Evolutionary conservation across 2,329 filamentous ascomycete genomes (phyloP), one percentile per base, ranked within the genome.

Genomic region (Monosporascus cannonballus): DNA sequence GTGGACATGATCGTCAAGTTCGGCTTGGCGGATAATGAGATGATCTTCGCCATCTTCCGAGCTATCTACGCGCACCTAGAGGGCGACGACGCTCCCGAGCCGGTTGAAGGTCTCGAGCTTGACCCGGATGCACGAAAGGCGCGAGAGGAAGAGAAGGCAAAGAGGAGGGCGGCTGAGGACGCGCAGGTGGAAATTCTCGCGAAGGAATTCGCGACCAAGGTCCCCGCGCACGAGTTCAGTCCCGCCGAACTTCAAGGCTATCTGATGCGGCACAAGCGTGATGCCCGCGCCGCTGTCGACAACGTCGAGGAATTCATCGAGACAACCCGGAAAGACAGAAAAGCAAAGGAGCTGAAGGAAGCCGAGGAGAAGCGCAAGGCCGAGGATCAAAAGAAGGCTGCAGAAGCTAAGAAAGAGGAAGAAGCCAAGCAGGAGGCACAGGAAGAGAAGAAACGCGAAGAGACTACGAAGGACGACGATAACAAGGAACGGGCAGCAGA

Each of bases 231-330:
- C 44, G 75, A 81, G 62, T 84, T 84, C 61, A 81, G 77, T 50
- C 81, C 81, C 0, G 81, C 81, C 6, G 80, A 85, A 66, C 73
- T 85, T 5, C 81, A 84, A 63, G 81, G 81, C 5, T 76, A 76
- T 51, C 70, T 85, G 48, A 70, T 85, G 55, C 76, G 75, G 60
- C 69, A 83, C 61, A 84, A 84, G 71, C 73, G 74, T 9, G 67
- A 73, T 51, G 76, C 80, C 0, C 69, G 73, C 37, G 71, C 65
- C 1, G 81, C 77, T 0, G 69, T 84, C 4, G 72, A 69, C 7
- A 70, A 67, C 3, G 69, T 73, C 0, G 74, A 73, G 14, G 68
- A 70, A 9, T 85, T 81, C 75, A 70, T 83, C 0, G 64, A 69
- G 25, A 72, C 75, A 52, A 76, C 74, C 36, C 69, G 77, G 38